Evolutionary conservation across 306 rosid genomes (phyloP).

Genomic region (Myrica gale): DNA sequence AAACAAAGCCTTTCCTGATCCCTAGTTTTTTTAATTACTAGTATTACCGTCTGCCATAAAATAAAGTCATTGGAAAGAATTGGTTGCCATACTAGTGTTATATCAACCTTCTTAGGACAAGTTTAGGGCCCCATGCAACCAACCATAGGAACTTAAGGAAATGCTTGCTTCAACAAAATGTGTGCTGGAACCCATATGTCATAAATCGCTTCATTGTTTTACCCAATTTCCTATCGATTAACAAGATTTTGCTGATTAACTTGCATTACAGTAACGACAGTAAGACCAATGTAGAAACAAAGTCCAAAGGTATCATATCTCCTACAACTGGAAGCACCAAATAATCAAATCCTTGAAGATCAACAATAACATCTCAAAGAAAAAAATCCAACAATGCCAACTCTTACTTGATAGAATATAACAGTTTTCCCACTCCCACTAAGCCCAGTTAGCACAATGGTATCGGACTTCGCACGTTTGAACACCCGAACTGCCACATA

Average conservation of each 20-base stretch:
- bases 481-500: slow-evolving; percentile 60
- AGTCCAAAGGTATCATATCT: not conserved
- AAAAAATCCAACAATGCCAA: not conserved
- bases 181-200: not conserved
- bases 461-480: slow-evolving; percentile 60
- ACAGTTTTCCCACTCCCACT: slow-evolving; percentile 81
- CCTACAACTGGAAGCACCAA: not conserved
- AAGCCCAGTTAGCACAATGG: slow-evolving; percentile 74
- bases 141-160: not conserved
- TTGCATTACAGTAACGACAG: not conserved
- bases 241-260: not conserved
- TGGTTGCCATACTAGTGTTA: not conserved
- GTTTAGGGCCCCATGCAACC: not conserved
- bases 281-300: not conserved
- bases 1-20: not conserved
- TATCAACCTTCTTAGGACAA: not conserved
- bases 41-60: not conserved
- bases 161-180: not conserved
- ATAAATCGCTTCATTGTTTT: not conserved
- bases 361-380: not conserved
- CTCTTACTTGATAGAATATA: slow-evolving; percentile 73
- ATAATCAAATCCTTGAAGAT: not conserved
- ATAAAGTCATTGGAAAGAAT: not conserved
- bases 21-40: not conserved
- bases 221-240: not conserved